Conservation (phyloP, 2,329 filamentous ascomycete genomes). For the Trichoderma oligosporum region DNA sequence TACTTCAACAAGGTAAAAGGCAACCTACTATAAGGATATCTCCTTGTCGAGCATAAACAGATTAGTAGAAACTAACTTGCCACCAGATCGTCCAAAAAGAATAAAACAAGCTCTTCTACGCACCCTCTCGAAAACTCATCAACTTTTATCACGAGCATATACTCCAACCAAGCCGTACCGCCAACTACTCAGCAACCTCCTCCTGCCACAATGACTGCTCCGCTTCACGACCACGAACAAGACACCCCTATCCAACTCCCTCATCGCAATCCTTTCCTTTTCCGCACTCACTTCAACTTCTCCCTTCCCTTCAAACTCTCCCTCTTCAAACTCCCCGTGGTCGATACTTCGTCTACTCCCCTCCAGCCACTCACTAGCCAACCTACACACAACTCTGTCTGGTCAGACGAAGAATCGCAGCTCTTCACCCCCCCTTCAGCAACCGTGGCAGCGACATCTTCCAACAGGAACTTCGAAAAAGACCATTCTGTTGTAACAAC, state of each 20-base stretch:
- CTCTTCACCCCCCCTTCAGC: background rate
- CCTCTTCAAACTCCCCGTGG: conserved; percentile 19
- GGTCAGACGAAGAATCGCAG: conserved; percentile 10
- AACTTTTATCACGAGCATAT: conserved; percentile 14
- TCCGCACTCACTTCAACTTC: conserved; percentile 34
- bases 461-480: background rate
- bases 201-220: background rate
- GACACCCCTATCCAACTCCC: conserved; percentile 20
- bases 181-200: background rate
- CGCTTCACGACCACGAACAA: conserved; percentile 4
- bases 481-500: background rate
- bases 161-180: background rate
- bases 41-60: background rate
- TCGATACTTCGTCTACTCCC: conserved; percentile 24
- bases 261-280: conserved; percentile 33
- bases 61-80: background rate
- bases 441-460: background rate
- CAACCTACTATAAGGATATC: background rate
- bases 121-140: conserved; percentile 10
- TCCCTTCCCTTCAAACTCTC: conserved; percentile 25
- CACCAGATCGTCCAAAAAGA: conserved; percentile 2
- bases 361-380: conserved; percentile 5
- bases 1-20: conserved; percentile 11
- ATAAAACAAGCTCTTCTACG: background rate
- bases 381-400: background rate